These are phyloP conservation scores for Zymoseptoria passerinii DNA, from an alignment of 2,329 filamentous ascomycete species.

Conservation along the genomic window DNA sequence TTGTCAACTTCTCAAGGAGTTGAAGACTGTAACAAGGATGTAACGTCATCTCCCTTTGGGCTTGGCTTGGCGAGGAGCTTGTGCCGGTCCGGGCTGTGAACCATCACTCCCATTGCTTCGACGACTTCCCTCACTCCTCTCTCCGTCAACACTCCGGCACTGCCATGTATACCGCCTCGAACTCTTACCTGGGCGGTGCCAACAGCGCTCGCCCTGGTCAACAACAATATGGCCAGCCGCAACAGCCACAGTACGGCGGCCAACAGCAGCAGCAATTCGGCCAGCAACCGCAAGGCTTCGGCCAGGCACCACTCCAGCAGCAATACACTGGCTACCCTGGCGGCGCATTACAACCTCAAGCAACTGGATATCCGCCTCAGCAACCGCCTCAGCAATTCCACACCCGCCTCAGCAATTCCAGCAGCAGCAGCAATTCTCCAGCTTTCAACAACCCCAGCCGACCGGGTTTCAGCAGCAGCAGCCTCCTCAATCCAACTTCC, in stretches of 20 bases:
- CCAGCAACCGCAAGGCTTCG: constrained; percentile 50
- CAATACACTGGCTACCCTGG: constrained; percentile 60
- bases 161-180: constrained; percentile 82
- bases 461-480: constrained; percentile 41
- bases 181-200: constrained; percentile 72
- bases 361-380: constrained; percentile 27
- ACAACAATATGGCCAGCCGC: constrained; percentile 48
- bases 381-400: constrained; percentile 26
- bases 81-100: neutral
- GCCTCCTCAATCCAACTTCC: constrained; percentile 25
- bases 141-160: neutral
- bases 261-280: constrained; percentile 43
- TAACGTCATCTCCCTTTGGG: no score
- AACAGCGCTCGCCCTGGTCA: constrained; percentile 65
- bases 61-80: neutral
- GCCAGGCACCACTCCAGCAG: constrained; percentile 48
- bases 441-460: constrained; percentile 28
- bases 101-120: neutral
- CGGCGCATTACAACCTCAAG: constrained; percentile 30
- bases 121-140: neutral
- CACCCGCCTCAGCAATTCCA: constrained; percentile 26
- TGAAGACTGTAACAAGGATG: no score
- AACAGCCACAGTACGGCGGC: constrained; percentile 33
- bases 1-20: no score
- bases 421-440: constrained; percentile 3